Evolutionary conservation across 345 rosid species (phyloP), one percentile per base, ranked within the genome.

Genomic region (Heritiera littoralis): DNA sequence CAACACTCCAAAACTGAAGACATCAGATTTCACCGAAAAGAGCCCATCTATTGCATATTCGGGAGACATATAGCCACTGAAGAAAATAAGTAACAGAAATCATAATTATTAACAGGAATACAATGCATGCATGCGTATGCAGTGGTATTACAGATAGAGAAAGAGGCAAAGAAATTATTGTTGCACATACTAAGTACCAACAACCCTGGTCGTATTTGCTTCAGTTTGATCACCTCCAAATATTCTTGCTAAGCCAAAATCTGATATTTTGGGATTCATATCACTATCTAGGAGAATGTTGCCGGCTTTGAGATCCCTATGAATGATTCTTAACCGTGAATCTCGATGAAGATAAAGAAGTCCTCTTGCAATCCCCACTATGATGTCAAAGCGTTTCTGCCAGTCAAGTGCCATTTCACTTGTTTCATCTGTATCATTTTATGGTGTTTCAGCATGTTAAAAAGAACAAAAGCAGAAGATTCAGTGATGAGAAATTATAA

Each of bases 261-360:
- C 90, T 3, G 85, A 88, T 66, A 88, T 84, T 74, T 88, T 88
- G 0, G 90, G 90, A n/a, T 77, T 84, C 85, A 86, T 72, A 9
- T 84, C 79, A 18, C 46, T 45, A 28, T 87, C 88, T 3, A 87
- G 79, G 6, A 87, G 78, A 30, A 87, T 65, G 66, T 87, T 88
- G 79, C 89, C 86, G 2, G 88, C 81, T 73, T 88, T 86, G 11
- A 88, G 78, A 76, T 88, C 85, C 72, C 87, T 78, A 20, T 86
- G 89, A 56, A 86, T 83, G 51, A 86, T 86, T 80, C 85, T 75
- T 66, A 84, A 76, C 66, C 83, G 80, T 52, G 89, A 86, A 49
- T 86, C 89, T 40, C 84, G 87, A 12, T 86, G 89, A 67, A 86
- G 67, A 38, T 86, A 86, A 6, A 86, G 72, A 51, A 86, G 87